Conservation (phyloP, 2,329 filamentous ascomycete genomes). For the Phialemoniopsis sp. region DNA sequence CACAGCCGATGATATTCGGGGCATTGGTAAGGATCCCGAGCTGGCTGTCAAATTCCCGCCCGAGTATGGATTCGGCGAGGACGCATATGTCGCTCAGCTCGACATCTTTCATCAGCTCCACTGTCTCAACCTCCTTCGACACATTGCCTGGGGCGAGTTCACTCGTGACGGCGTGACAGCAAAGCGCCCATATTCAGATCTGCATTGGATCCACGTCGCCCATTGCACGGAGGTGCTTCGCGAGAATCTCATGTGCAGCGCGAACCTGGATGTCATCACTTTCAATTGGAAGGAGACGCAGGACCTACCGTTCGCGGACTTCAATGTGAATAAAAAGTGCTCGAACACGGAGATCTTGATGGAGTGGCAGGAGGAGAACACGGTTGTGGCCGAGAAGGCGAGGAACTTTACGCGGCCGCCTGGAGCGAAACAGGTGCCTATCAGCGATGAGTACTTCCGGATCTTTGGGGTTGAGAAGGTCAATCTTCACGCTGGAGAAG, state of each 20-base stretch:
- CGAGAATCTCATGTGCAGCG: constrained; percentile 23
- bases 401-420: too few relatives aligned
- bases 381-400: constrained; percentile 1
- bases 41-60: not conserved
- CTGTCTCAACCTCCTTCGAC: constrained; percentile 27
- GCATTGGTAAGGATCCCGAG: constrained; percentile 4
- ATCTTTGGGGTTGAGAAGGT: too few relatives aligned
- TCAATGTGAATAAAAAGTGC: constrained; percentile 23
- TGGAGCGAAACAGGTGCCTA: too few relatives aligned
- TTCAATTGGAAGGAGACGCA: constrained; percentile 23
- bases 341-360: constrained; percentile 17
- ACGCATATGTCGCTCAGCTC: constrained; percentile 4
- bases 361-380: constrained; percentile 8
- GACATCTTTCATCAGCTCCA: constrained; percentile 29
- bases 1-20: constrained; percentile 1
- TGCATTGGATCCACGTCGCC: constrained; percentile 14
- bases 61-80: constrained; percentile 1
- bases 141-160: constrained; percentile 6
- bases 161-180: constrained; percentile 6
- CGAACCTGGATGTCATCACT: constrained; percentile 23
- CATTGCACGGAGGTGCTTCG: constrained; percentile 22
- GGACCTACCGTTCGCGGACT: constrained; percentile 22
- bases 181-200: not conserved
- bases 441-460: too few relatives aligned
- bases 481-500: too few relatives aligned